These are phyloP conservation scores for Bolboschoenoplectus hybrid DNA, from an alignment of 202 grass and related monocot genomes.

Conservation along the genomic window DNA sequence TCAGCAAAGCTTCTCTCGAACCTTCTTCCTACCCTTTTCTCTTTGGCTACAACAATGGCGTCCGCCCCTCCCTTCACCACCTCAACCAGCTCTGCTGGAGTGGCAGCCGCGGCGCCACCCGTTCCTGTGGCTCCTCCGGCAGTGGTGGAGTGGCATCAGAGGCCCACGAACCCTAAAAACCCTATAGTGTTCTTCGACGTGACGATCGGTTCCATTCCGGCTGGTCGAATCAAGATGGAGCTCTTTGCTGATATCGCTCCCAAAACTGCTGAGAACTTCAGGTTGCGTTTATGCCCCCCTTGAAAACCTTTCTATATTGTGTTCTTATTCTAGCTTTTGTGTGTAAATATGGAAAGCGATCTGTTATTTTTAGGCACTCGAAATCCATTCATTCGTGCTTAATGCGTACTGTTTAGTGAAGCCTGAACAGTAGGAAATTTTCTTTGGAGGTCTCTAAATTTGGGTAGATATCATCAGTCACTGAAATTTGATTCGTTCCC, in stretches of 20 bases:
- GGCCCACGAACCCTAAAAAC: conserved; percentile 90
- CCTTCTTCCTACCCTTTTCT: not conserved
- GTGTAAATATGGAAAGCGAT: not conserved
- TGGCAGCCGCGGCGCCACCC: conserved; percentile 28
- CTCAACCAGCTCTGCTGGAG: conserved; percentile 38
- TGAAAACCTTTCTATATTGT: not conserved
- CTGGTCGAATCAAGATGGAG: conserved; percentile 99
- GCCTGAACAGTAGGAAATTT: not conserved
- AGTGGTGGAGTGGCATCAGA: conserved; percentile 87
- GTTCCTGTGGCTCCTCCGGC: conserved; percentile 45
- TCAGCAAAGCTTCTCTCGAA: conserved; percentile 14
- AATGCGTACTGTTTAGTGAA: not conserved
- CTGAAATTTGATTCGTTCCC: not conserved
- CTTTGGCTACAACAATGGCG: conserved; percentile 18
- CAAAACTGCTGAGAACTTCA: conserved; percentile 93
- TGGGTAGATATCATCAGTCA: not conserved
- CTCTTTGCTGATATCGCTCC: conserved; percentile 88
- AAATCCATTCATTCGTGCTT: not conserved
- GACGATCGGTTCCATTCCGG: conserved; percentile 94
- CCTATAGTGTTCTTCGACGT: conserved; percentile 97
- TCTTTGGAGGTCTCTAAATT: not conserved
- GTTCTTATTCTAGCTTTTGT: not conserved
- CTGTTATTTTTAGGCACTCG: not conserved
- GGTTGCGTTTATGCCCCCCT: conserved; percentile 42
- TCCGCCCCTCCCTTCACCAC: not conserved